phyloP scores from a whole-genome alignment of 495 filamentous ascomycete genomes.

The Bacidia rubella region DNA sequence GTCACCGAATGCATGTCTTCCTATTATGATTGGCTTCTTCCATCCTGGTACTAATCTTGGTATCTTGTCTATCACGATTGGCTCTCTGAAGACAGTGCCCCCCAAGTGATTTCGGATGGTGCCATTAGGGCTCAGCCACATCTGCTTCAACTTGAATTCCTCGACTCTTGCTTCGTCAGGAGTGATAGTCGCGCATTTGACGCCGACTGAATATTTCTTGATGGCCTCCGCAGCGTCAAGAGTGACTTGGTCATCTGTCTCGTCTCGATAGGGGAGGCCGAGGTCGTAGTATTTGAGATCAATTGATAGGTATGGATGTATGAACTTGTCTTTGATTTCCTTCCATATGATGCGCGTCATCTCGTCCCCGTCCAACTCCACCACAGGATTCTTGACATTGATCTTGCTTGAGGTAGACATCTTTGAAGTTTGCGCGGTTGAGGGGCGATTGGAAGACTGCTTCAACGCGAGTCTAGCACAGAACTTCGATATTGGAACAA shows the following conservation, averaged over 20 bases:
- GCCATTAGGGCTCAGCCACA: conserved; percentile 98
- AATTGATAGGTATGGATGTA: conserved; percentile 84
- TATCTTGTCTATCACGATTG: conserved; percentile 86
- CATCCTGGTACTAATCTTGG: conserved; percentile 89
- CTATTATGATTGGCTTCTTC: conserved; percentile 98
- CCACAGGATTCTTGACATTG: conserved; percentile 93
- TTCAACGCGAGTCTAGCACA: not conserved
- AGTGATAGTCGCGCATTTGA: conserved; percentile 99
- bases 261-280: conserved; percentile 84
- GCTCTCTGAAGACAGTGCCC: conserved; percentile 95
- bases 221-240: conserved; percentile 90
- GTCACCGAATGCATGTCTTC: conserved; percentile 95
- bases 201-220: conserved; percentile 95
- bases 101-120: conserved; percentile 94
- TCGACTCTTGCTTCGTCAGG: conserved; percentile 91
- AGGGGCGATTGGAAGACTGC: not conserved
- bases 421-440: not conserved
- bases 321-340: conserved; percentile 96
- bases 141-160: conserved; percentile 97
- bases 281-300: conserved; percentile 99
- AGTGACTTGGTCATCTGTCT: conserved; percentile 94
- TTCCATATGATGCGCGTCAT: conserved; percentile 99
- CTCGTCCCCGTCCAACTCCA: conserved; percentile 96
- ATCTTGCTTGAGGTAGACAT: conserved; percentile 48
- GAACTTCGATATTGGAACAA: not conserved